Evolutionary conservation across 768 basidiomycete genomes (phyloP), one percentile per base, ranked within the genome.

Genomic region (Suillus clintonianus): DNA sequence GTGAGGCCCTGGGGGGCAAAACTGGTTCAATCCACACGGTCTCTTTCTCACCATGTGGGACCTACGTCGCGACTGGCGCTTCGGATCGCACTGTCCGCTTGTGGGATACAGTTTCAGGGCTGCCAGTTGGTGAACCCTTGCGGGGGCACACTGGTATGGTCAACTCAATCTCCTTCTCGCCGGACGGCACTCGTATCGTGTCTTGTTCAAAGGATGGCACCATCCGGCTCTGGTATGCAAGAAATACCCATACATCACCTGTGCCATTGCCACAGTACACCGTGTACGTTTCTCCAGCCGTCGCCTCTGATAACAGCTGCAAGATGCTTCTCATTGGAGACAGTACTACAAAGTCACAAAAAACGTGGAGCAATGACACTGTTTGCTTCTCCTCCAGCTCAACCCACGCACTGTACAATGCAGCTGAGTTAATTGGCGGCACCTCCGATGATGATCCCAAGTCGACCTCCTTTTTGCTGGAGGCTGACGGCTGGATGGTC

Each of bases 31-130:
- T 60, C 17, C 22, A 34, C n/a, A 36, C 59, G 51, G 59, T 60
- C 14, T 50, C 59, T 15, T 60, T 60, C 59, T 60, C 59, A n/a
- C n/a, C 59, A 4, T 43, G 22, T n/a, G 59, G 59, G 7, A 60
- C 8, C 8, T 32, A 19, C 17, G n/a, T 60, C 48, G 59, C 24
- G 3, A 34, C 32, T 22, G 59, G 59, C 4, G 50, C 45, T 10
- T 17, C 13, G 19, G 59, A 60, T n/a, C 7, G n/a, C 13, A 50
- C 43, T 60, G 5, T 60, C 9, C 32, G 41, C 17, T n/a, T 60
- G 5, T 60, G 32, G 59, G 45, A 60, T 50, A 27, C 32, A 47
- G 19, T 32, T 50, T 50, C 48, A 50, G 48, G 48, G 24, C 48
- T 27, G 24, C 48, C 34, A 50, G 37, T 60, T 50, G 59, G 59